Evolutionary conservation across 768 basidiomycete species (phyloP).

Genomic region (Podaxis sp.): DNA sequence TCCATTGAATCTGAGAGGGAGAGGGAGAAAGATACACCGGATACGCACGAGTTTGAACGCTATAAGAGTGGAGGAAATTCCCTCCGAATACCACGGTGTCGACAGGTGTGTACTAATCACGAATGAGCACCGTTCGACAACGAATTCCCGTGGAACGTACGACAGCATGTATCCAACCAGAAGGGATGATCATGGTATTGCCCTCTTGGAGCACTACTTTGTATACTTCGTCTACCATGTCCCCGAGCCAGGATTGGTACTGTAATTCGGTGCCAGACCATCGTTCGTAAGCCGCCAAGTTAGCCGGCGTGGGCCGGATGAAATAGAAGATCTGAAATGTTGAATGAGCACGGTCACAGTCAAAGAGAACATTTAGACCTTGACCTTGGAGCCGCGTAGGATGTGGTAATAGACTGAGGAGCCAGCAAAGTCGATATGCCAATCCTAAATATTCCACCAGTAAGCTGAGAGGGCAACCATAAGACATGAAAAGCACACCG

Average conservation of each 20-base stretch:
- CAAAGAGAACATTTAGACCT: slow-evolving; percentile 12
- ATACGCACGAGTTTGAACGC: slow-evolving; percentile 76
- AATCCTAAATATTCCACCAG: slow-evolving; percentile 58
- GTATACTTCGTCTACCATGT: slow-evolving; percentile 87
- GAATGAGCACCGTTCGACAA: slow-evolving; percentile 6
- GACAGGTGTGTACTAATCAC: slow-evolving; percentile 74
- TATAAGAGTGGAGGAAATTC: slow-evolving; percentile 94
- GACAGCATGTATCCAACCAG: slow-evolving; percentile 98
- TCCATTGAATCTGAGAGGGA: neutral
- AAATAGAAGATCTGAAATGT: slow-evolving; percentile 83
- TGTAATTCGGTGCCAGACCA: slow-evolving; percentile 95
- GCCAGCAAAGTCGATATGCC: slow-evolving; percentile 98
- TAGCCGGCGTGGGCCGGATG: slow-evolving; percentile 82
- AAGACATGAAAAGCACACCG: slow-evolving; percentile 50
- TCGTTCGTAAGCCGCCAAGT: slow-evolving; percentile 85
- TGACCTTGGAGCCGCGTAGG: slow-evolving; percentile 78
- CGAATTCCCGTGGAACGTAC: slow-evolving; percentile 41
- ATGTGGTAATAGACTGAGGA: slow-evolving; percentile 98
- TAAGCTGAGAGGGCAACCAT: slow-evolving; percentile 1
- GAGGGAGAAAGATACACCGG: slow-evolving; percentile 2
- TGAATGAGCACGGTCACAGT: slow-evolving; percentile 3
- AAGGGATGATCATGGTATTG: slow-evolving; percentile 92
- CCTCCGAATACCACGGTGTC: slow-evolving; percentile 97
- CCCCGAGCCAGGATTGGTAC: slow-evolving; percentile 86
- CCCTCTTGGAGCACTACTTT: slow-evolving; percentile 76